Base-by-base conservation (phyloP, 106 monocot genomes). In the Dioscorea zingiberensis region DNA sequence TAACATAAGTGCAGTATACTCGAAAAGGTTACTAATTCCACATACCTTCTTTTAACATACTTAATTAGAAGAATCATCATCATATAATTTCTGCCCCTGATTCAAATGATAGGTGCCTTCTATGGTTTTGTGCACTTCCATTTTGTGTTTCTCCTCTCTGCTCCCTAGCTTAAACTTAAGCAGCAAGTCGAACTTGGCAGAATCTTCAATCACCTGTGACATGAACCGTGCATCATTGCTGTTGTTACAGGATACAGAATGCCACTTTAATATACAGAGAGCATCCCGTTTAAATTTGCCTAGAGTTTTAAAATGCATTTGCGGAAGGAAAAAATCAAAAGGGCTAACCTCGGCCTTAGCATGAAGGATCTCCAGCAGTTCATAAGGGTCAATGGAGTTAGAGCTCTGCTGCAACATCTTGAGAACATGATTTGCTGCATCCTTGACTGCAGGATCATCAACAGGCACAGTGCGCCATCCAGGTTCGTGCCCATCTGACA, bases 301-400 rank as follows among this genome's bases (percentile, higher is more conserved):
- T n/a, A n/a, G n/a, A n/a, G n/a, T n/a, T n/a, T n/a, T n/a, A n/a
- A n/a, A n/a, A n/a, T n/a, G n/a, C n/a, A n/a, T n/a, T n/a, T n/a
- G n/a, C n/a, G n/a, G n/a, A n/a, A n/a, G n/a, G n/a, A n/a, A n/a
- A n/a, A n/a, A n/a, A n/a, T n/a, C n/a, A n/a, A n/a, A n/a, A n/a
- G n/a, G n/a, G n/a, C n/a, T n/a, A n/a, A 93, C 94, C 86, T 94
- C 87, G 4, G 87, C 90, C 75, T 83, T 87, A 7, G 94, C 83
- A 48, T 47, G 73, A 63, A 87, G 58, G 58, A 94, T 73, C 54
- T 94, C 90, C 11, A 86, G 63, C 63, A 94, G 80, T 73, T 90
- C 94, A 74, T 90, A 94, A 9, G 90, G 71, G 46, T 44, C 47
- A 25, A 94, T 58, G 6, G 82, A 87, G 66, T 90, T 94, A 27